Percentiles rank a stretch among this genome's conserved stretches.
Evolutionary conservation across 352 stramenopile species (phyloP).

Genomic region (Globisporangium yorkense): DNA sequence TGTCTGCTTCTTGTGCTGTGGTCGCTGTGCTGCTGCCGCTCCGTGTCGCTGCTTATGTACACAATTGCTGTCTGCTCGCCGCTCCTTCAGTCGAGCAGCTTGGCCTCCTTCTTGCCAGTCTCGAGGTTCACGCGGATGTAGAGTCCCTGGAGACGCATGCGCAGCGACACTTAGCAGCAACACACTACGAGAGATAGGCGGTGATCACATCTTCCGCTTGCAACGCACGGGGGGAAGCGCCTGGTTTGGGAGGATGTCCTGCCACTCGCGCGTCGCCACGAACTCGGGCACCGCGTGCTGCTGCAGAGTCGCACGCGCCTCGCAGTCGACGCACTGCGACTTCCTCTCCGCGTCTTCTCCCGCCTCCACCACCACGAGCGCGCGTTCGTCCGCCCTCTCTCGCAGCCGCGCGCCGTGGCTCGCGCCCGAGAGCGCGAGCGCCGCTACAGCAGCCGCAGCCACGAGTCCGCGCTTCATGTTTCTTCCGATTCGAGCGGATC

Average conservation of each 20-base stretch:
- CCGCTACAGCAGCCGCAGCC: slow-evolving; percentile 14
- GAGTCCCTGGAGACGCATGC: slow-evolving; percentile 23
- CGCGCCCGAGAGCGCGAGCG: slow-evolving; percentile 4
- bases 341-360: slow-evolving; percentile 4
- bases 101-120: slow-evolving; percentile 59
- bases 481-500: too few species aligned
- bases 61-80: too few species aligned
- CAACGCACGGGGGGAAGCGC: slow-evolving; percentile 33
- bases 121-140: slow-evolving; percentile 56
- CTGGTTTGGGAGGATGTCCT: slow-evolving; percentile 49
- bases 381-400: not conserved
- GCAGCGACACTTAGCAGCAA: not conserved
- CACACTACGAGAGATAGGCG: not conserved
- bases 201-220: too few species aligned
- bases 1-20: too few species aligned
- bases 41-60: too few species aligned
- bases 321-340: slow-evolving; percentile 9
- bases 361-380: slow-evolving; percentile 8
- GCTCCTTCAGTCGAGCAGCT: slow-evolving; percentile 28
- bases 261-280: slow-evolving; percentile 49
- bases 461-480: slow-evolving; percentile 10
- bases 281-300: slow-evolving; percentile 37
- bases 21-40: too few species aligned
- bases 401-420: not conserved
- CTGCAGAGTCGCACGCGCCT: not conserved